Percentiles rank a stretch among this genome's conserved stretches.
Conservation (phyloP, 345 rosid genomes). For the Lepidium didymum region DNA sequence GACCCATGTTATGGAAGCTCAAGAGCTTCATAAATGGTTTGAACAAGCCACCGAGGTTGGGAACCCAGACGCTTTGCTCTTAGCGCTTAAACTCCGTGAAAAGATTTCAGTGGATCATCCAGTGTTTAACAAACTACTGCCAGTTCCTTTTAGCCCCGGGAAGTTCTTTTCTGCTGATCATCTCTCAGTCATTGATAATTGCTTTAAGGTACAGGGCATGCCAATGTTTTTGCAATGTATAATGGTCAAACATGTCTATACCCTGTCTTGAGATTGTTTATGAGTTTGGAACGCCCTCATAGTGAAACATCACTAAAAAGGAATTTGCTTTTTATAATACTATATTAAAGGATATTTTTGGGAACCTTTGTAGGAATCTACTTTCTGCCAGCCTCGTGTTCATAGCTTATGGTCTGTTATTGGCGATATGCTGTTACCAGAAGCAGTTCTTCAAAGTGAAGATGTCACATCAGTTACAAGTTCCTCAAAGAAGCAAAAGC, state of each 20-base stretch:
- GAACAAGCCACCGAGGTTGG: conserved; percentile 61
- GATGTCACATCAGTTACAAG: conserved; percentile 51
- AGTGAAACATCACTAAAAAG: neutral
- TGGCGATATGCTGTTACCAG: conserved; percentile 71
- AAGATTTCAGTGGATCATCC: conserved; percentile 42
- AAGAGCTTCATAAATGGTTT: conserved; percentile 69
- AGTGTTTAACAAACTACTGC: conserved; percentile 57
- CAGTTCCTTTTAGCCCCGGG: conserved; percentile 66
- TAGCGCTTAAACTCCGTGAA: conserved; percentile 64
- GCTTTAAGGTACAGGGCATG: conserved; percentile 63
- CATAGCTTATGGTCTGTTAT: conserved; percentile 83
- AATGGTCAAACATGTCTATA: conserved; percentile 7
- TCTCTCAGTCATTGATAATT: conserved; percentile 52
- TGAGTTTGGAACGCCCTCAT: neutral
- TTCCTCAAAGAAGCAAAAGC: conserved; percentile 75
- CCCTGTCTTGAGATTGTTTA: neutral
- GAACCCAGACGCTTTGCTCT: conserved; percentile 90
- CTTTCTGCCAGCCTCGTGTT: conserved; percentile 94
- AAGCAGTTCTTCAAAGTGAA: conserved; percentile 54
- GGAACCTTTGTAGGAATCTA: conserved; percentile 70
- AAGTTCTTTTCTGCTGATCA: conserved; percentile 65
- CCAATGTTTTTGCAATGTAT: neutral
- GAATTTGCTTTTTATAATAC: neutral
- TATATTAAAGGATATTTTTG: neutral
- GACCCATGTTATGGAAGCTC: conserved; percentile 66